phyloP scores from a whole-genome alignment of 2,329 filamentous ascomycete species.

The Teratosphaeria viscida region DNA sequence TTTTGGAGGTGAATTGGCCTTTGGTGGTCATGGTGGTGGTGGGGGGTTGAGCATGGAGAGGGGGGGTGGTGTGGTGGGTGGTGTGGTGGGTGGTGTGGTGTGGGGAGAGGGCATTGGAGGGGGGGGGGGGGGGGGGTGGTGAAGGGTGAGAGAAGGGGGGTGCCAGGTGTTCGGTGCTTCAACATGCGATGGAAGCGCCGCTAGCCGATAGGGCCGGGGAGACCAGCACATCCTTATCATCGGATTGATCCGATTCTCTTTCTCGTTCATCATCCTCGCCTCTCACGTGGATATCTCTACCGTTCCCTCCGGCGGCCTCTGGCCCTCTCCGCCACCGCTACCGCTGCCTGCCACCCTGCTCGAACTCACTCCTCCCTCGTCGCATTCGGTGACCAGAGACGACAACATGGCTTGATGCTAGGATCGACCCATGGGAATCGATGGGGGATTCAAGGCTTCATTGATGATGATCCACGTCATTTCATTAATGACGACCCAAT shows the following conservation, averaged over 20 bases:
- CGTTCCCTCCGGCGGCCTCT: no score
- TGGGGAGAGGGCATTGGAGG: background rate
- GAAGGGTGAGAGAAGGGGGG: no score
- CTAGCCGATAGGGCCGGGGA: background rate
- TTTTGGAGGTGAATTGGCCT: slow-evolving; percentile 57
- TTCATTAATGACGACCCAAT: no score
- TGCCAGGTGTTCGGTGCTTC: background rate
- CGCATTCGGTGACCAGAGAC: background rate
- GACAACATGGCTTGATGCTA: no score
- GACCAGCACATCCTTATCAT: background rate
- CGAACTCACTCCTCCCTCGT: background rate
- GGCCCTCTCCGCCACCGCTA: no score
- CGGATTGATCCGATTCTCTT: no score
- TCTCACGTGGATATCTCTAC: no score
- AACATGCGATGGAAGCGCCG: background rate
- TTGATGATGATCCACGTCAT: no score
- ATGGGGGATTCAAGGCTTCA: no score
- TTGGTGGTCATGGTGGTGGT: slow-evolving; percentile 28
- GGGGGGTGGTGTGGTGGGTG: background rate
- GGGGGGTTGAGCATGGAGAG: background rate
- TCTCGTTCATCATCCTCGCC: no score
- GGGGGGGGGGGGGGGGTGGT: background rate
- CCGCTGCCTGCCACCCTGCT: no score
- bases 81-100: background rate
- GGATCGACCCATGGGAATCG: no score